Base-by-base conservation (phyloP, 768 basidiomycete genomes). In the Lactifluus rugatus region DNA sequence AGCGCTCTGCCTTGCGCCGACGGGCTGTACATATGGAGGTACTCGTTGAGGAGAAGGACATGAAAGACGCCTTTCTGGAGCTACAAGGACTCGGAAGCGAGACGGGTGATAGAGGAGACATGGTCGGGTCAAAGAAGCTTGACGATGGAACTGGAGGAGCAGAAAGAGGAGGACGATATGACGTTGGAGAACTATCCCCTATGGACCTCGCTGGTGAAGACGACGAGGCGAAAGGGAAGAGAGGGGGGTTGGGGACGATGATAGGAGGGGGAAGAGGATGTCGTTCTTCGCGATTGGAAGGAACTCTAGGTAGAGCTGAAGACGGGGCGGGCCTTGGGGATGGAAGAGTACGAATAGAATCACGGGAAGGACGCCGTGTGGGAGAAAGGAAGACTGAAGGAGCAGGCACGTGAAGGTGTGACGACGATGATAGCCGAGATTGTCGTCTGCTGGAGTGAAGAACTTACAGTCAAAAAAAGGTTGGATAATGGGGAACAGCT, bases 281-380 rank as follows among this genome's bases (percentile, higher is more conserved):
- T 9, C 42, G 53, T 3, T 52, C 45, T 14, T 50, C 28, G 64
- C 28, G 51, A 19, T 59, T 2, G 26, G 50, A 58, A 5, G 79
- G 79, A 19, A 75, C 65, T 1, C 75, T 73, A 0, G 81, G 83
- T 8, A 82, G 72, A 2, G 74, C 77, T 3, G 73, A 66, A 5
- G 78, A 82, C 0, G 82, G 84, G 0, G 74, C 79, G 5, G 83
- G 83, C 66, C 83, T 82, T 2, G 80, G 79, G 2, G 81, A 82
- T 16, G 83, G 83, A 28, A 83, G 75, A 32, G 68, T 71, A 31
- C 78, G 75, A 47, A 80, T 65, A 0, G 78, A 71, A 59, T 76
- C 75, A 26, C 70, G 75, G 7, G 72, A 76, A 2, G 72, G 37
- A 25, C 73, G 69, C 52, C 73, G 72, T 17, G 62, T 58, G 59